phyloP scores from a whole-genome alignment of 78 protist species.

The Speleostelium caveatum region DNA sequence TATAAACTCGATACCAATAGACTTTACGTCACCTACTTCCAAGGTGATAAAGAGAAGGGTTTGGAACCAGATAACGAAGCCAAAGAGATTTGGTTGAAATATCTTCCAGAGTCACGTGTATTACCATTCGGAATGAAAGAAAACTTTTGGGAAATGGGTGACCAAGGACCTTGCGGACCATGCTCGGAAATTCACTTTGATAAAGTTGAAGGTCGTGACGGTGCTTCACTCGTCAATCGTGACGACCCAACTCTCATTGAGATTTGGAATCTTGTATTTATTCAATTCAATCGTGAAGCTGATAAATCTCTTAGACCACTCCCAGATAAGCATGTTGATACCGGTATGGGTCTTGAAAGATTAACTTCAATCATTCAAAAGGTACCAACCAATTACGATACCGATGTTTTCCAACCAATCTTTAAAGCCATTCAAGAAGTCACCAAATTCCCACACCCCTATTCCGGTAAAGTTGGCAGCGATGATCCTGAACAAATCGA shows the following conservation, averaged over 20 bases:
- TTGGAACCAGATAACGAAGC: constrained; percentile 94
- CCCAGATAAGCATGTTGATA: constrained; percentile 96
- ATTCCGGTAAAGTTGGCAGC: constrained; percentile 88
- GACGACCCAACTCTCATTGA: constrained; percentile 98
- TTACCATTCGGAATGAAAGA: constrained; percentile 95
- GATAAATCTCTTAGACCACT: constrained; percentile 85
- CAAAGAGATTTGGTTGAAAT: constrained; percentile 91
- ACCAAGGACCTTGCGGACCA: constrained; percentile 99
- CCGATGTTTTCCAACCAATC: constrained; percentile 95
- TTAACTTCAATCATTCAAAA: constrained; percentile 94
- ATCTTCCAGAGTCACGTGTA: constrained; percentile 92
- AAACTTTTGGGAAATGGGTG: constrained; percentile 99
- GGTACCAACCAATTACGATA: constrained; percentile 97
- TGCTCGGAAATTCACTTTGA: constrained; percentile 99
- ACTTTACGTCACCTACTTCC: constrained; percentile 97
- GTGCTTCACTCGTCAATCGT: constrained; percentile 91
- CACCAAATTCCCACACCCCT: constrained; percentile 85
- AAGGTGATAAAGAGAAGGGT: constrained; percentile 89
- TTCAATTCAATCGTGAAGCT: constrained; percentile 92
- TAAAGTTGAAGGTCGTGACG: constrained; percentile 94
- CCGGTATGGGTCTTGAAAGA: constrained; percentile 98
- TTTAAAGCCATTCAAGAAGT: constrained; percentile 90
- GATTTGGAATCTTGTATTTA: constrained; percentile 99
- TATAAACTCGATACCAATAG: constrained; percentile 90
- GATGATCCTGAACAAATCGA: constrained; percentile 93